phyloP scores from a whole-genome alignment of 2,329 filamentous ascomycete species.

The Sporothrix globosa region DNA sequence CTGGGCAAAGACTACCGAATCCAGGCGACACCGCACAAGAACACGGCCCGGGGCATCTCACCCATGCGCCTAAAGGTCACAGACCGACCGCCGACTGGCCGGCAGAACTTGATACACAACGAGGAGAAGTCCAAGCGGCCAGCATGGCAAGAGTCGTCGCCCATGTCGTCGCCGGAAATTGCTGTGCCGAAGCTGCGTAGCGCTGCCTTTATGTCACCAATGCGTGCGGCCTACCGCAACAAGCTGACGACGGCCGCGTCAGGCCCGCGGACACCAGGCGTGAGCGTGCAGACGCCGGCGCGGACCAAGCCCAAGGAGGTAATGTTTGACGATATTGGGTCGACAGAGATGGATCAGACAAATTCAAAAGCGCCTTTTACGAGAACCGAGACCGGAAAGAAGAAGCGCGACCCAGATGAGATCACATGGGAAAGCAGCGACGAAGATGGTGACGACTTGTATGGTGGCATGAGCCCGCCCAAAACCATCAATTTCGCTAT shows the following conservation, averaged over 20 bases:
- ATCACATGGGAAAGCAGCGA: conserved; percentile 77
- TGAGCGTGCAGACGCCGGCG: conserved; percentile 81
- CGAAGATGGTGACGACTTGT: conserved; percentile 63
- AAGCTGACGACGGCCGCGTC: conserved; percentile 49
- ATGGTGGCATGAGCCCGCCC: conserved; percentile 80
- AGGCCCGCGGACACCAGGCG: conserved; percentile 72
- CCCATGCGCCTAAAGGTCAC: conserved; percentile 50
- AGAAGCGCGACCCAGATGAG: conserved; percentile 52
- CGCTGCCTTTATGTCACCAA: conserved; percentile 81
- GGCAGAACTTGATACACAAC: conserved; percentile 34
- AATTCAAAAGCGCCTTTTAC: neutral
- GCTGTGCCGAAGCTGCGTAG: conserved; percentile 80
- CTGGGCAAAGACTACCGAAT: conserved; percentile 94
- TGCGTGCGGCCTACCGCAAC: conserved; percentile 50
- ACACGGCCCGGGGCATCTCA: conserved; percentile 48
- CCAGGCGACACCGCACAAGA: conserved; percentile 82
- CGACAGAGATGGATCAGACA: conserved; percentile 14
- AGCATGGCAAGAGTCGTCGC: conserved; percentile 57
- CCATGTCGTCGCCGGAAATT: conserved; percentile 75
- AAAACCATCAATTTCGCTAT: conserved; percentile 90
- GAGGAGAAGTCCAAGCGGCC: conserved; percentile 35
- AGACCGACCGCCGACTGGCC: conserved; percentile 34
- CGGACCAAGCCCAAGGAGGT: conserved; percentile 56
- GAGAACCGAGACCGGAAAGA: conserved; percentile 37
- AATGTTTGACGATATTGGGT: conserved; percentile 31